These are phyloP conservation scores for Aspergillus ustus DNA, from an alignment of 2,329 filamentous ascomycete species.

Conservation along the genomic window DNA sequence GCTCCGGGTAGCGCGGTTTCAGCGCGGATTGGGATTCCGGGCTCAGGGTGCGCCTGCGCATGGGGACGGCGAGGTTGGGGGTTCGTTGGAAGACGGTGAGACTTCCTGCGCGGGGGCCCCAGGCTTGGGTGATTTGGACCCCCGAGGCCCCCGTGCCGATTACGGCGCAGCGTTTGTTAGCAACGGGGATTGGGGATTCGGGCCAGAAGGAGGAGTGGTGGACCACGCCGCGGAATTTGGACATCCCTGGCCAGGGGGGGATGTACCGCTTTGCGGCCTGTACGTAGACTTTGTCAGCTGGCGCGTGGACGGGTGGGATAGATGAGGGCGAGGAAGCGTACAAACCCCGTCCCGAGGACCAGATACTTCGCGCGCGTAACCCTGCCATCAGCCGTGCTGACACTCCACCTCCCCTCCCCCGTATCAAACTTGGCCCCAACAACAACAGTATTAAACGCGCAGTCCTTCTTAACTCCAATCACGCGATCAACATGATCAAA, in stretches of 20 bases:
- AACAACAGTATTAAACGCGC: conserved; percentile 52
- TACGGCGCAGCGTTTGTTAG: conserved; percentile 45
- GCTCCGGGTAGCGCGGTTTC: conserved; percentile 19
- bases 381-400: conserved; percentile 50
- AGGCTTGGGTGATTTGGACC: conserved; percentile 40
- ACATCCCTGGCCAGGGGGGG: conserved; percentile 43
- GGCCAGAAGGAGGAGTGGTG: conserved; percentile 60
- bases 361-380: conserved; percentile 49
- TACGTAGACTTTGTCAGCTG: background rate
- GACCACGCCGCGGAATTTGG: conserved; percentile 55
- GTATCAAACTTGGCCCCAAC: conserved; percentile 48
- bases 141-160: conserved; percentile 50
- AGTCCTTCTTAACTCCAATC: conserved; percentile 50
- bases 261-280: conserved; percentile 47
- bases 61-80: conserved; percentile 32
- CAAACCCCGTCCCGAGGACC: conserved; percentile 49
- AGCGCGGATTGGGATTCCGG: conserved; percentile 23
- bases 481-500: conserved; percentile 53
- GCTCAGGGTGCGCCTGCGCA: conserved; percentile 26
- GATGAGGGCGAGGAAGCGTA: background rate
- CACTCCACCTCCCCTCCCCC: conserved; percentile 45
- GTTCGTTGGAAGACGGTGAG: conserved; percentile 32
- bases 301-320: background rate
- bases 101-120: conserved; percentile 16
- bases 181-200: conserved; percentile 22